Evolutionary conservation across 805 yeast genomes (phyloP).

Genomic region (Candida stauntonica): DNA sequence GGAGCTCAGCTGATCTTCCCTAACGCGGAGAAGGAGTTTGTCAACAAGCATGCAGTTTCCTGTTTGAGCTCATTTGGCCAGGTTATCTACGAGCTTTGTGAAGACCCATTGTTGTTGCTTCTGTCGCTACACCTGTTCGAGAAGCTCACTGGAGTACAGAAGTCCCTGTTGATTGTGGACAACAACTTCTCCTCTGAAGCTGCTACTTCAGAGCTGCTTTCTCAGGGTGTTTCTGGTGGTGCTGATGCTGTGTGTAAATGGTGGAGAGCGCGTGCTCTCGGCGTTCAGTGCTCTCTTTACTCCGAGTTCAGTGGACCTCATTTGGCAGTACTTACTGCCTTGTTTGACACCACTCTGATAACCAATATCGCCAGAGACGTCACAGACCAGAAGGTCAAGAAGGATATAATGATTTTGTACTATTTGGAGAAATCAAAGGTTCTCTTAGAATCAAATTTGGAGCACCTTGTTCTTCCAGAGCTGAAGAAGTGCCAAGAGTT

Average conservation of each 20-base stretch:
- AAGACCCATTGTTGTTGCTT: slow-evolving; percentile 42
- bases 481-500: slow-evolving; percentile 52
- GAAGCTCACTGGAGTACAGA: slow-evolving; percentile 28
- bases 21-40: slow-evolving; percentile 8
- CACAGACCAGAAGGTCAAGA: slow-evolving; percentile 29
- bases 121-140: slow-evolving; percentile 44
- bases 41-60: slow-evolving; percentile 29
- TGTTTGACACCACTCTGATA: slow-evolving; percentile 26
- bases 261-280: slow-evolving; percentile 74
- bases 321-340: slow-evolving; percentile 32
- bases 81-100: slow-evolving; percentile 58
- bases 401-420: slow-evolving; percentile 42
- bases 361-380: slow-evolving; percentile 18
- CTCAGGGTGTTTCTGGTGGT: slow-evolving; percentile 9
- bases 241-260: slow-evolving; percentile 49
- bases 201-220: slow-evolving; percentile 22
- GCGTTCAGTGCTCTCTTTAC: slow-evolving; percentile 58
- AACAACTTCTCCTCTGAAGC: slow-evolving; percentile 26
- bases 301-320: slow-evolving; percentile 55
- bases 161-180: slow-evolving; percentile 27
- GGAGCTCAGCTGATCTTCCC: slow-evolving; percentile 29
- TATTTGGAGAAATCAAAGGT: slow-evolving; percentile 67
- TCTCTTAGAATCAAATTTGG: slow-evolving; percentile 59
- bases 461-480: slow-evolving; percentile 52
- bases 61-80: slow-evolving; percentile 60